A percentile compares a stretch with the other conserved stretches of the same genome.
Conservation (phyloP, 2,329 filamentous ascomycete genomes). For the Rhynchosporium agropyri region DNA sequence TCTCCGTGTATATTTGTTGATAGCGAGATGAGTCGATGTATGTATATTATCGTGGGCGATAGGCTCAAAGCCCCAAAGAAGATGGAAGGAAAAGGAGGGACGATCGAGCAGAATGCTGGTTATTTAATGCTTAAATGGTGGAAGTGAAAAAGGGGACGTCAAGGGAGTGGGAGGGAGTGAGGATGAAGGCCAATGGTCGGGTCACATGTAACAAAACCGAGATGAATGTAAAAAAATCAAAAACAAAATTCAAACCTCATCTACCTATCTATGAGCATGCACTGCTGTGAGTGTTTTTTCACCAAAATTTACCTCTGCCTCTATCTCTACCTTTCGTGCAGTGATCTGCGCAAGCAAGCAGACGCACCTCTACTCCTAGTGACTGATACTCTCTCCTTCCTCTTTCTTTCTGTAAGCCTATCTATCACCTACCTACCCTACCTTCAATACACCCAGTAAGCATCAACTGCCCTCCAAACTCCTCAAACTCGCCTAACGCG, state of each 20-base stretch:
- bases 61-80: neutral
- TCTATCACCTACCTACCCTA: neutral
- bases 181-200: neutral
- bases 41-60: slow-evolving; percentile 13
- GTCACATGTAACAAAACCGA: slow-evolving; percentile 8
- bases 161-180: neutral
- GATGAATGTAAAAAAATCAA: neutral
- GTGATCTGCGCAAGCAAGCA: neutral
- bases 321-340: too few species aligned
- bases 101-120: slow-evolving; percentile 17
- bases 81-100: neutral
- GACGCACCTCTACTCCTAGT: neutral
- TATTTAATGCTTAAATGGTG: slow-evolving; percentile 22
- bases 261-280: neutral
- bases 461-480: neutral
- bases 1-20: slow-evolving; percentile 11
- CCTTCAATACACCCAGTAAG: neutral
- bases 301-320: neutral
- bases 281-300: too few species aligned
- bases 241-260: slow-evolving; percentile 7
- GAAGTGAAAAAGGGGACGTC: slow-evolving; percentile 4
- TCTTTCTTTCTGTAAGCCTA: neutral
- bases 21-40: slow-evolving; percentile 16
- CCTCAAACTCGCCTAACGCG: too few species aligned
- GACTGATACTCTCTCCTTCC: neutral